Evolutionary conservation across 164 flowering plant species (phyloP).

Genomic region (Hamamelis virginiana): DNA sequence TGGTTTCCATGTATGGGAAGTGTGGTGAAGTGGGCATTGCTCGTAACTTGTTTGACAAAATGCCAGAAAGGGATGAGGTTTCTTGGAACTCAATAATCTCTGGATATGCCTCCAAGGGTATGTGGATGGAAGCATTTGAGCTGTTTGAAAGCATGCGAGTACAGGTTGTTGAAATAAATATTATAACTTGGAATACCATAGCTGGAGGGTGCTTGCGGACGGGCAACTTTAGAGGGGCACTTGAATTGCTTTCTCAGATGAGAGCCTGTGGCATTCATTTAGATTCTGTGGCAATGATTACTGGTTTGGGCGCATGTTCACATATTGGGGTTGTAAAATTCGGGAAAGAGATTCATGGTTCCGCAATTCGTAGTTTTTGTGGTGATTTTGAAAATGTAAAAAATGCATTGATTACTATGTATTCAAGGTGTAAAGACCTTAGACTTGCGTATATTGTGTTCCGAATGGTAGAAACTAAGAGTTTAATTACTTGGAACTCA

Average conservation of each 20-base stretch:
- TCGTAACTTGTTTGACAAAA: slow-evolving; percentile 42
- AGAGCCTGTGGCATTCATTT: slow-evolving; percentile 22
- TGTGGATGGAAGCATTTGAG: slow-evolving; percentile 49
- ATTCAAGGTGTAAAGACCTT: slow-evolving; percentile 46
- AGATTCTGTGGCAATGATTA: slow-evolving; percentile 40
- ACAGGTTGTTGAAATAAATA: slow-evolving; percentile 26
- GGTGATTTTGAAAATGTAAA: slow-evolving; percentile 29
- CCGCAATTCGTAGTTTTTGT: slow-evolving; percentile 32
- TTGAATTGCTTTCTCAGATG: slow-evolving; percentile 46
- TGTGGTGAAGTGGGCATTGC: slow-evolving; percentile 44
- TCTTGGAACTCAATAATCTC: slow-evolving; percentile 57
- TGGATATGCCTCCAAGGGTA: slow-evolving; percentile 45
- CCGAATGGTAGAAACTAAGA: slow-evolving; percentile 24
- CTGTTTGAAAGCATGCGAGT: slow-evolving; percentile 36
- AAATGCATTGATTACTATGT: slow-evolving; percentile 61
- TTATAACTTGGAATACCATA: slow-evolving; percentile 53
- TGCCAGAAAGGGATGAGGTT: slow-evolving; percentile 52
- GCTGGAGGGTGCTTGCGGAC: slow-evolving; percentile 46
- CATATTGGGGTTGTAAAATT: slow-evolving; percentile 32
- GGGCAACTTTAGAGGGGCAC: slow-evolving; percentile 38
- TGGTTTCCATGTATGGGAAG: slow-evolving; percentile 55
- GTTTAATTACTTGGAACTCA: slow-evolving; percentile 56
- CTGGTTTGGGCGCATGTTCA: slow-evolving; percentile 53
- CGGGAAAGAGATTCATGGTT: slow-evolving; percentile 58
- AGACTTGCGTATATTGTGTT: slow-evolving; percentile 39